Conservation (phyloP, 2,329 filamentous ascomycete genomes). For the Leptographium procerum region DNA sequence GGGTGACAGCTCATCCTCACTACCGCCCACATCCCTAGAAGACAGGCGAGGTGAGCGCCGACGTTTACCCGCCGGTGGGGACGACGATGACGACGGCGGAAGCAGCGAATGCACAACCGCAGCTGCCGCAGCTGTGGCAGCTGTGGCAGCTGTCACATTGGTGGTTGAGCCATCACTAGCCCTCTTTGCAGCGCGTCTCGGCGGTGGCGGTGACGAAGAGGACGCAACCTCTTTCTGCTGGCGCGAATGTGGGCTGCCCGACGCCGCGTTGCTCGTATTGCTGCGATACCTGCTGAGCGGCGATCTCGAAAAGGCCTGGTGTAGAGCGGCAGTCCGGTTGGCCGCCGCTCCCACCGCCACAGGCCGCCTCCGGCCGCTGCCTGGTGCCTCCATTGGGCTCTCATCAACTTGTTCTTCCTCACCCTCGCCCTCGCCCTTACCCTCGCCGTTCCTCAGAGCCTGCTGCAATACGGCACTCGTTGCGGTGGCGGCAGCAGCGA, state of each 20-base stretch:
- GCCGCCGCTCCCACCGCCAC: constrained; percentile 24
- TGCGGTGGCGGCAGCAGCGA: no score
- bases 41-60: not conserved
- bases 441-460: not conserved
- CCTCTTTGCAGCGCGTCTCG: not conserved
- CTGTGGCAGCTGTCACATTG: no score
- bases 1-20: constrained; percentile 23
- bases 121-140: no score
- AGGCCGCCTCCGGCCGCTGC: constrained; percentile 38
- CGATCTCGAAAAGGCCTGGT: constrained; percentile 23
- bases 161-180: no score
- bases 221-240: not conserved
- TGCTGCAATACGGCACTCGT: no score
- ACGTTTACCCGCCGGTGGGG: not conserved
- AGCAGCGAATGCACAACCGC: no score
- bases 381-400: constrained; percentile 42
- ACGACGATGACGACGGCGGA: not conserved
- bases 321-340: constrained; percentile 24
- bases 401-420: constrained; percentile 35
- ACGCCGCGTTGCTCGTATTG: not conserved
- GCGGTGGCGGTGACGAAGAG: not conserved
- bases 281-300: not conserved
- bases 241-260: not conserved
- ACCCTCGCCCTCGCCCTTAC: not conserved
- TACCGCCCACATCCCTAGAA: constrained; percentile 7